Base-by-base conservation (phyloP, 352 stramenopile species). In the Globisporangium spinosum region DNA sequence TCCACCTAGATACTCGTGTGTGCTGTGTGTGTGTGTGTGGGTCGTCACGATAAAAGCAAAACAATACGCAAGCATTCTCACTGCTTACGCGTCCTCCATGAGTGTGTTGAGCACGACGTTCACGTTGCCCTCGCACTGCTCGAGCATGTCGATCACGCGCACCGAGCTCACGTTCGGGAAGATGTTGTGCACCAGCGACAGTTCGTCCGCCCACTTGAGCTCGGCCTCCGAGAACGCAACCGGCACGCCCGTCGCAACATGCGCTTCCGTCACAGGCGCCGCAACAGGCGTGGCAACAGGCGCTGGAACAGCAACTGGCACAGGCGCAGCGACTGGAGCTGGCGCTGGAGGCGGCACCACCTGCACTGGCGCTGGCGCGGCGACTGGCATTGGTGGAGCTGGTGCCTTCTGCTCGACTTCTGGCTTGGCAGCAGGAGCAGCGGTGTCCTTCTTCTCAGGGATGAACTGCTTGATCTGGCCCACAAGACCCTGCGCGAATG, bases 71-170 rank as follows among this genome's bases (percentile, higher is more conserved):
- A n/a, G 40, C 38, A 45, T 20, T 20, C 40, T 15, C 15, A n/a
- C 32, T 23, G 10, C 32, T 65, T 71, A 71, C 68, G 54, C 53
- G 38, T 76, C 78, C 65, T 91, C 83, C 62, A 89, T 93, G n/a
- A 93, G 72, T 66, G 79, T 74, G 68, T 93, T 89, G 35, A 93
- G 76, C 58, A 90, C 85, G 6, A 92, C 75, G 61, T 91, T 84
- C 56, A 93, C 75, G 62, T 93, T 76, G 64, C 85, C 85, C 13
- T 86, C 69, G 66, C 74, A 82, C 55, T 78, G 79, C 68, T 93
- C 85, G 32, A 93, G 65, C 45, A 85, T 71, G 20, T 83, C 74
- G 43, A 93, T 87, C 25, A 87, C 70, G 40, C 73, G 77, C 23
- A 66, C 69, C 10, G 71, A 65, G 25, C 66, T 75, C 22, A 77